Evolutionary conservation across 768 basidiomycete genomes (phyloP), one percentile per base, ranked within the genome.

Genomic region (Lentinus brumalis): DNA sequence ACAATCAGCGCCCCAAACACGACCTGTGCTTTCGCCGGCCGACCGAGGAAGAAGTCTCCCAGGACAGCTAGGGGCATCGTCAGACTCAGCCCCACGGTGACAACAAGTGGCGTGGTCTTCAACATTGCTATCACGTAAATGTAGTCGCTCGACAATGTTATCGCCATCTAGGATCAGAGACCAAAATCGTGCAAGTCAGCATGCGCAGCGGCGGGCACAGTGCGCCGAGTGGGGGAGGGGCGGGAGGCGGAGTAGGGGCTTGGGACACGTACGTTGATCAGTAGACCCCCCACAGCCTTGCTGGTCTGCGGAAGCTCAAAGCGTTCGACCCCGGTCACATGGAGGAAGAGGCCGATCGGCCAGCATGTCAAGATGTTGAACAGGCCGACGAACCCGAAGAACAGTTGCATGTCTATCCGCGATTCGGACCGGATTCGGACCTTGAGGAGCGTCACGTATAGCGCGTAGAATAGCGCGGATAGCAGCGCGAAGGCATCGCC

Each of bases 71-170:
- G 78, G 5, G 95, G 96, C 72, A 98, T 97, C 1, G 97, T 97
- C 14, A 98, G 82, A 58, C 91, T 93, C 9, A 98, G 81, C 30
- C 96, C 96, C 56, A 98, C 80, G 0, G 96, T 98, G 16, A 91
- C 96, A 18, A 97, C 92, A 12, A 96, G 77, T 0, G 96, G 96
- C 1, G 95, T 95, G 7, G 96, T 99, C 77, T 96, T 96, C 63
- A 99, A 85, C 94, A 98, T 96, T 2, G 95, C 91, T 18, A 93
- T 70, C 31, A 93, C 86, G 70, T 94, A 94, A 49, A 94, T 71
- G 70, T 89, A 96, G 75, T 97, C 94, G 61, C 90, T 92, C 9
- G 84, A 85, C 35, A 91, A 75, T 0, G 92, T 94, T 67, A 96
- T 92, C 35, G 77, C 75, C 91, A 94, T 94, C 88, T 96, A 59